A percentile compares a stretch with the other conserved stretches of the same genome.
phyloP scores from a whole-genome alignment of 2,329 filamentous ascomycete genomes.

The Colletotrichum sidae region DNA sequence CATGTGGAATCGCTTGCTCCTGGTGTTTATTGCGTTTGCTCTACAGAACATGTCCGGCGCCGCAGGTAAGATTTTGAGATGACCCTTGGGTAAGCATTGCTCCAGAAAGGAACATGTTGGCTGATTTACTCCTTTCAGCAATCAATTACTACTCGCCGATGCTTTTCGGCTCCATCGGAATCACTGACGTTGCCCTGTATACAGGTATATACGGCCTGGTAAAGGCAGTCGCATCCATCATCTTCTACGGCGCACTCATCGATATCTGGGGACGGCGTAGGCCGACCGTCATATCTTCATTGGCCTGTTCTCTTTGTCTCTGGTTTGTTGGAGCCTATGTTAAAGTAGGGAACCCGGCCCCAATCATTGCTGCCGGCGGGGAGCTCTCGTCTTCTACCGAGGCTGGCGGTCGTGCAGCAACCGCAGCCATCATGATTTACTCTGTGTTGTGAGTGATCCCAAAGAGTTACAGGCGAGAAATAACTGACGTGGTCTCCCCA shows the following conservation, averaged over 20 bases:
- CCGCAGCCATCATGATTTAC: constrained; percentile 66
- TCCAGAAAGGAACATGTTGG: neutral
- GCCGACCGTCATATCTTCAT: constrained; percentile 59
- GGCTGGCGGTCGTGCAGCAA: constrained; percentile 63
- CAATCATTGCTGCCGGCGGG: constrained; percentile 55
- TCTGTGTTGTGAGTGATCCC: constrained; percentile 59
- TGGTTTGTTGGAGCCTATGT: constrained; percentile 66
- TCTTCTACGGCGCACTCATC: constrained; percentile 54
- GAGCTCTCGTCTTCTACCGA: constrained; percentile 54
- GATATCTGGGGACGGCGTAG: constrained; percentile 53
- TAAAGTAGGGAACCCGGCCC: constrained; percentile 57
- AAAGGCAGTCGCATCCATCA: constrained; percentile 54
- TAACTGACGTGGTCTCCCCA: fast-evolving
- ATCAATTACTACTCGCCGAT: constrained; percentile 58
- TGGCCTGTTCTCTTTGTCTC: constrained; percentile 60
- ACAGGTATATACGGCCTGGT: constrained; percentile 64
- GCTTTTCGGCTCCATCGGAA: constrained; percentile 57
- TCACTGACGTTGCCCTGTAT: constrained; percentile 57
- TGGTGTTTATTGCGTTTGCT: constrained; percentile 52
- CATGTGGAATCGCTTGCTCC: constrained; percentile 53
- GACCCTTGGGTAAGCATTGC: constrained; percentile 23
- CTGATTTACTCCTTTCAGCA: constrained; percentile 37
- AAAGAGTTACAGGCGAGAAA: neutral
- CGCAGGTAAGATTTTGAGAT: constrained; percentile 42
- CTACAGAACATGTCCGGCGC: constrained; percentile 56